Evolutionary conservation across 805 yeast genomes (phyloP).

Genomic region (Barnettozyma vustinii): DNA sequence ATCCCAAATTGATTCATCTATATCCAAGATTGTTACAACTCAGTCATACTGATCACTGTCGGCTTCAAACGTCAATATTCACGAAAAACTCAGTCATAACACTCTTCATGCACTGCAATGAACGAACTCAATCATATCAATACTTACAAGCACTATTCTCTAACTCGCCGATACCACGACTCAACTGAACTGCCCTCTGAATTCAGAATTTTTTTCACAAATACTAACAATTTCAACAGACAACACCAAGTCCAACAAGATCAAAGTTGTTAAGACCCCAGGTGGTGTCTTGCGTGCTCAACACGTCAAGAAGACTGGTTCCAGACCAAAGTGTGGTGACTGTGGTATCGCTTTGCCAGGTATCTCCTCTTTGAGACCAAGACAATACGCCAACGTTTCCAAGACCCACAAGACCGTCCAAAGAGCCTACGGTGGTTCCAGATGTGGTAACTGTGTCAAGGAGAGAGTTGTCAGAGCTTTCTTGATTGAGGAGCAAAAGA

Average conservation of each 20-base stretch:
- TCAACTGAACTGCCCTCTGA: not conserved
- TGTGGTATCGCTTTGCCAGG: conserved; percentile 78
- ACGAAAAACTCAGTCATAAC: too few species aligned
- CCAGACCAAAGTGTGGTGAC: conserved; percentile 83
- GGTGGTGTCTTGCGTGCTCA: conserved; percentile 99
- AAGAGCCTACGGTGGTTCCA: conserved; percentile 99
- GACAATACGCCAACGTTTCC: conserved; percentile 91
- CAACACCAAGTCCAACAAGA: conserved; percentile 99
- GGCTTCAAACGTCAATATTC: too few species aligned
- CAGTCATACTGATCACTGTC: too few species aligned
- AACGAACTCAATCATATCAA: too few species aligned
- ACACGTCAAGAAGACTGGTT: conserved; percentile 85
- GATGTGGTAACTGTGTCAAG: conserved; percentile 98
- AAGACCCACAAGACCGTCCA: conserved; percentile 97
- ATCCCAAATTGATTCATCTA: too few species aligned
- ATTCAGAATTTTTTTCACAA: not conserved
- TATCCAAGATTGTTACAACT: too few species aligned
- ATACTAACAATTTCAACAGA: conserved; percentile 42
- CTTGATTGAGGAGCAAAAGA: conserved; percentile 99
- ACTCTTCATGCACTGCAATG: too few species aligned
- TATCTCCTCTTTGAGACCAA: conserved; percentile 94
- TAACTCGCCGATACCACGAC: not conserved
- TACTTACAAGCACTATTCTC: too few species aligned
- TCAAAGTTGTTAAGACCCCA: conserved; percentile 99
- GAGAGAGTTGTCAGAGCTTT: conserved; percentile 99